Evolutionary conservation across 768 basidiomycete species (phyloP).

Genomic region (Naganishia vishniacii): DNA sequence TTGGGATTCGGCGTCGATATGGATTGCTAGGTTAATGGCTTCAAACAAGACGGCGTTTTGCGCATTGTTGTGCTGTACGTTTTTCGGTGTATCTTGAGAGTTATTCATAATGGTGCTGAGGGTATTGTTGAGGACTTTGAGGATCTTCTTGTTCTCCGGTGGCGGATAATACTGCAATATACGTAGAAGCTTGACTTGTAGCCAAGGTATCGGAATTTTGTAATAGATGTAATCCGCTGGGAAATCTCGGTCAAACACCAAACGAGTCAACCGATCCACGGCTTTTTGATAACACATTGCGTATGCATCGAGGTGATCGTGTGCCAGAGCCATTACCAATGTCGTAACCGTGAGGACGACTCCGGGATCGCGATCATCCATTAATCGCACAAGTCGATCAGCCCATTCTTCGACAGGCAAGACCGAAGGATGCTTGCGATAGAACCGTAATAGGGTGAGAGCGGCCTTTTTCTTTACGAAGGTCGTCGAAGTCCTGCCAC

Average conservation of each 20-base stretch:
- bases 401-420: conserved; percentile 95
- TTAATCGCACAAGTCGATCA: conserved; percentile 82
- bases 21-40: conserved; percentile 92
- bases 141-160: conserved; percentile 78
- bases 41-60: conserved; percentile 98
- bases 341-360: conserved; percentile 92
- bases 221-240: conserved; percentile 89
- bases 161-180: conserved; percentile 93
- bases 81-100: conserved; percentile 72
- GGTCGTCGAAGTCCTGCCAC: conserved; percentile 75
- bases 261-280: conserved; percentile 79
- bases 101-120: conserved; percentile 86
- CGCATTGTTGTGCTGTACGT: conserved; percentile 97
- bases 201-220: conserved; percentile 94
- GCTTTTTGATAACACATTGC: conserved; percentile 91
- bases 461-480: conserved; percentile 99
- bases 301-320: conserved; percentile 85
- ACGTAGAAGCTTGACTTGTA: conserved; percentile 90
- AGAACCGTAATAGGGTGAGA: conserved; percentile 80
- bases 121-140: conserved; percentile 69
- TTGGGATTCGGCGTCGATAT: conserved; percentile 82
- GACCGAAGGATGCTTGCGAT: conserved; percentile 91
- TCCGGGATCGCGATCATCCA: conserved; percentile 90
- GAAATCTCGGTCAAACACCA: conserved; percentile 87
- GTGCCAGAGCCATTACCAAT: conserved; percentile 85